A percentile compares a stretch with the other conserved stretches of the same genome.
phyloP scores from a whole-genome alignment of 2,329 filamentous ascomycete species.

The Cyphellophora attinorum region DNA sequence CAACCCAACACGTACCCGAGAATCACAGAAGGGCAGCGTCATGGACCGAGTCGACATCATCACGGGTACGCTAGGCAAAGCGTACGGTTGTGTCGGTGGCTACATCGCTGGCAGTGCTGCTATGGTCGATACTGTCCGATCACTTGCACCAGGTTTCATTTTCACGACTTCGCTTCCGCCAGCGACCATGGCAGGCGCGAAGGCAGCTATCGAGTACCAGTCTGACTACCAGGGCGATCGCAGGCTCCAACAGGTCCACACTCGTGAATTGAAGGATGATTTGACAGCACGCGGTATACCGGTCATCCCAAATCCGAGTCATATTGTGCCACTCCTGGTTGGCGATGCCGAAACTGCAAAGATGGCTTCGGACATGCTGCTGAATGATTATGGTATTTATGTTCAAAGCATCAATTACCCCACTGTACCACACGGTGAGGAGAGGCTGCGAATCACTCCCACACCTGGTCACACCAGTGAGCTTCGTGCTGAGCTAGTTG shows the following conservation, averaged over 20 bases:
- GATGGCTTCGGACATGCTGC: conserved; percentile 80
- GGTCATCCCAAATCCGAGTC: conserved; percentile 93
- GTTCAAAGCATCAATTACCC: conserved; percentile 99
- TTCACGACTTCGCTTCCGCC: conserved; percentile 96
- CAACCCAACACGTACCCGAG: conserved; percentile 51
- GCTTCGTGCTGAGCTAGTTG: conserved; percentile 75
- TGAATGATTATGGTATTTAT: conserved; percentile 86
- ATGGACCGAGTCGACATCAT: conserved; percentile 98
- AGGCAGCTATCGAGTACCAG: conserved; percentile 88
- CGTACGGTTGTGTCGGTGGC: conserved; percentile 93
- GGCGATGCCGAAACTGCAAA: conserved; percentile 91
- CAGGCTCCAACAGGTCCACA: conserved; percentile 89
- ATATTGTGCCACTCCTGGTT: conserved; percentile 89
- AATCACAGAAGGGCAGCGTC: conserved; percentile 57
- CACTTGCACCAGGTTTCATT: conserved; percentile 93
- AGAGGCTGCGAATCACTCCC: conserved; percentile 88
- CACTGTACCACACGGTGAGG: conserved; percentile 94
- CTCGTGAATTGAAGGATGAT: conserved; percentile 82
- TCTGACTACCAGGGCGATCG: conserved; percentile 76
- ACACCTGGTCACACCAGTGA: conserved; percentile 84
- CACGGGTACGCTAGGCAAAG: conserved; percentile 92
- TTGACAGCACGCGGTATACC: conserved; percentile 75
- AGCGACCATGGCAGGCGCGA: conserved; percentile 91
- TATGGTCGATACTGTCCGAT: conserved; percentile 86
- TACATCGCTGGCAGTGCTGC: conserved; percentile 88